Conservation (phyloP, 129 eudicot genomes). For the Centaurea solstitialis region DNA sequence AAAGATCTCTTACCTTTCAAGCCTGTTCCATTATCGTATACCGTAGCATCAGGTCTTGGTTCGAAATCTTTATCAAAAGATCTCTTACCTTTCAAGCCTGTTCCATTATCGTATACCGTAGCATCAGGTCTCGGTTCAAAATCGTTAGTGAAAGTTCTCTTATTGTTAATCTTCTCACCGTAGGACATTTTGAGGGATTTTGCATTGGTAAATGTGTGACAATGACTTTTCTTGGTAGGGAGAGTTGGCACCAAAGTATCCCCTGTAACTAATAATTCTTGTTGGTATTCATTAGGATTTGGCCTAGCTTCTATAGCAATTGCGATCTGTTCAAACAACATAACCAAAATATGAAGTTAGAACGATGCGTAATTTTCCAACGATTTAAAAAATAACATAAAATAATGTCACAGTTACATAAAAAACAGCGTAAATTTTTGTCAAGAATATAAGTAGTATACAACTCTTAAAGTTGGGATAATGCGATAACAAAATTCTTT, state of each 20-base stretch:
- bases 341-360: background rate
- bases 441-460: background rate
- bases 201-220: background rate
- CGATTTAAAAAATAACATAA: no score
- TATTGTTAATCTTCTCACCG: background rate
- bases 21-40: background rate
- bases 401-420: no score
- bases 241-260: background rate
- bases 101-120: background rate
- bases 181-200: background rate
- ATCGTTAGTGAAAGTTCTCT: background rate
- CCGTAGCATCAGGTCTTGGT: background rate
- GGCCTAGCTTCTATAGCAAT: background rate
- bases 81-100: background rate
- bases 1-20: background rate
- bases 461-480: background rate
- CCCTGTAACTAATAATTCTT: background rate
- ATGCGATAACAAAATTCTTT: background rate
- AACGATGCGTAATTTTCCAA: background rate
- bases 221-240: background rate
- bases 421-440: no score
- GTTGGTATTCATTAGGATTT: background rate
- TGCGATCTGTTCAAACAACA: background rate
- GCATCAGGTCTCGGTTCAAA: background rate
- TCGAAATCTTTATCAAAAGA: background rate